phyloP scores from a whole-genome alignment of 106 monocot genomes.

The Dioscorea zingiberensis region DNA sequence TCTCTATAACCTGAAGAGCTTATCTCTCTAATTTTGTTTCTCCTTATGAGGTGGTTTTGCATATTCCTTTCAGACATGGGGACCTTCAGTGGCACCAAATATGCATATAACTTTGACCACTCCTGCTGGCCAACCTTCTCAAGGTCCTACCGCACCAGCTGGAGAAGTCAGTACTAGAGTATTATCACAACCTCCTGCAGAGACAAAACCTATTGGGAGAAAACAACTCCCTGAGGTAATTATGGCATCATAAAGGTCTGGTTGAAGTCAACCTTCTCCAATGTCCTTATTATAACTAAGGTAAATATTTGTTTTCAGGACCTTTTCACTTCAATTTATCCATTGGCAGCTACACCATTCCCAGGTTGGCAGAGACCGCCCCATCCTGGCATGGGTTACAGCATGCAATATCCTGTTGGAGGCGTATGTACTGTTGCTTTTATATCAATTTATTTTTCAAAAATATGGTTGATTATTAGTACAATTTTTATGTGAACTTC shows the following conservation, averaged over 20 bases:
- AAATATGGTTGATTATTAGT: background rate
- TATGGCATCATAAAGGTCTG: background rate
- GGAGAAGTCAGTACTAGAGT: slow-evolving; percentile 7
- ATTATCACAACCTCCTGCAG: slow-evolving; percentile 15
- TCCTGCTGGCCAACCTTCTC: slow-evolving; percentile 8
- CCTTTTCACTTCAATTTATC: slow-evolving; percentile 61
- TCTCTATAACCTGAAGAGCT: background rate
- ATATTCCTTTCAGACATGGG: slow-evolving; percentile 9
- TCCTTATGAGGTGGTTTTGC: background rate
- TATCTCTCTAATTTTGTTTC: background rate
- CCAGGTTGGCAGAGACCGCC: slow-evolving; percentile 56
- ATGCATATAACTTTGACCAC: slow-evolving; percentile 5
- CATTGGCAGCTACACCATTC: slow-evolving; percentile 19
- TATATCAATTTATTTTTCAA: background rate
- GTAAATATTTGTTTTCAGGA: slow-evolving; percentile 40
- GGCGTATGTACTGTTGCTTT: slow-evolving; percentile 21
- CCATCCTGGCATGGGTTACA: slow-evolving; percentile 49
- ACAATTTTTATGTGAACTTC: no score
- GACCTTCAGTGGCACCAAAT: slow-evolving; percentile 10
- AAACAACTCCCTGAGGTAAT: slow-evolving; percentile 56
- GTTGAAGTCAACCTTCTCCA: background rate
- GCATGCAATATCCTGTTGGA: slow-evolving; percentile 70
- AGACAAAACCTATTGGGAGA: slow-evolving; percentile 30
- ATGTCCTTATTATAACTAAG: background rate
- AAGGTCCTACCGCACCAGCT: background rate